phyloP scores from a whole-genome alignment of 1,284 basidiomycete genomes.

The Rhodofomes roseus region DNA sequence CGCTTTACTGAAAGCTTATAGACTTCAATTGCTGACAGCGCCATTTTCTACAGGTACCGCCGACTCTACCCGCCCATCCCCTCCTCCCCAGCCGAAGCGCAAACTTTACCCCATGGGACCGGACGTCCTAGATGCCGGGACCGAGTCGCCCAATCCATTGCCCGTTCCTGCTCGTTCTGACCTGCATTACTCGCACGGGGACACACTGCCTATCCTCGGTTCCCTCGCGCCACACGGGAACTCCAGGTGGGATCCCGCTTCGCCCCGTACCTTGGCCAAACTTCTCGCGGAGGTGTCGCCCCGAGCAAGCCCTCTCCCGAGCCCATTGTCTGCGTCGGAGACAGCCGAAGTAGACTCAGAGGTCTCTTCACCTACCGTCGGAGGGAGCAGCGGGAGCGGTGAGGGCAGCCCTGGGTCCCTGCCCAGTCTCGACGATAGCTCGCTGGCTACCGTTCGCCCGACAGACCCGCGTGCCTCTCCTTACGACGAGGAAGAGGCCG shows the following conservation, averaged over 20 bases:
- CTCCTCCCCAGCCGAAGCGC: slow-evolving; percentile 28
- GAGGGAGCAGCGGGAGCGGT: slow-evolving; percentile 21
- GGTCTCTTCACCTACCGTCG: slow-evolving; percentile 19
- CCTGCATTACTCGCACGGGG: slow-evolving; percentile 18
- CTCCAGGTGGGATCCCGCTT: slow-evolving; percentile 29
- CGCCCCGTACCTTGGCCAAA: slow-evolving; percentile 25
- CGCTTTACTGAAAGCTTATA: no score
- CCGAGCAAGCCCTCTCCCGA: slow-evolving; percentile 20
- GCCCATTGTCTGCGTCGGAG: slow-evolving; percentile 9
- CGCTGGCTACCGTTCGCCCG: not conserved
- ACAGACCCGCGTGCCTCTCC: no score
- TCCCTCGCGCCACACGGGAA: slow-evolving; percentile 13
- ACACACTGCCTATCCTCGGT: slow-evolving; percentile 23
- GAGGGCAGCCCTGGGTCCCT: slow-evolving; percentile 10
- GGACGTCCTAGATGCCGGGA: slow-evolving; percentile 5
- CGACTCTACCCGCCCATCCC: slow-evolving; percentile 38
- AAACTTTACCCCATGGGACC: slow-evolving; percentile 18
- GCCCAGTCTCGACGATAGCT: slow-evolving; percentile 2
- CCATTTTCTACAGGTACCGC: slow-evolving; percentile 30
- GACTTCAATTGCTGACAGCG: not conserved
- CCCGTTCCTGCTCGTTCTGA: slow-evolving; percentile 19
- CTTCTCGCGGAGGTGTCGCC: slow-evolving; percentile 28
- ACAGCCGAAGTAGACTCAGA: slow-evolving; percentile 12
- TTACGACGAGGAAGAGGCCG: slow-evolving; percentile 12
- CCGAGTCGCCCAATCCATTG: slow-evolving; percentile 18